Percentiles rank a stretch among this genome's conserved stretches.
phyloP scores from a whole-genome alignment of 2,329 filamentous ascomycete species.

The Penicillium sp. region DNA sequence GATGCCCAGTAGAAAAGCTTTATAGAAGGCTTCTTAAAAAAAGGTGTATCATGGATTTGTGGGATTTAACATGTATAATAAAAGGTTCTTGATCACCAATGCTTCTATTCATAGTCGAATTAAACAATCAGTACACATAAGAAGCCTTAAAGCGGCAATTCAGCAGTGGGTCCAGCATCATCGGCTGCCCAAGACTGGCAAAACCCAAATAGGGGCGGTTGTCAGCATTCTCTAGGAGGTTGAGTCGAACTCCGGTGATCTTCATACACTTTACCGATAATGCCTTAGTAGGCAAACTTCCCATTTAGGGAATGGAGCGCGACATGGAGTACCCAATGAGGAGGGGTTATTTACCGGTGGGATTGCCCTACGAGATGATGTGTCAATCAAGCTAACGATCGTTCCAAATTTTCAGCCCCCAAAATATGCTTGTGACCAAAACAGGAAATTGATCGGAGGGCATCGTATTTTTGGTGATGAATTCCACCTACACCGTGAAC shows the following conservation, averaged over 20 bases:
- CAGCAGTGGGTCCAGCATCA: background rate
- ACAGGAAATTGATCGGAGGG: background rate
- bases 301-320: background rate
- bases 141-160: background rate
- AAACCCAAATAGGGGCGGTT: background rate
- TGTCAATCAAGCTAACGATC: background rate
- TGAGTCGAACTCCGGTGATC: background rate
- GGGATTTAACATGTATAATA: background rate
- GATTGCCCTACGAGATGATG: background rate
- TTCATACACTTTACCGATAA: background rate
- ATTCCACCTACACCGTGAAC: background rate
- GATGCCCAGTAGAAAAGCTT: background rate
- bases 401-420: background rate
- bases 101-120: background rate
- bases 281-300: background rate
- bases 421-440: background rate
- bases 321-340: background rate
- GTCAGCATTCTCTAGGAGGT: background rate
- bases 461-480: background rate
- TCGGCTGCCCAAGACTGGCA: background rate
- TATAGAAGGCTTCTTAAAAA: background rate
- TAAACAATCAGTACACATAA: background rate
- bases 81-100: background rate
- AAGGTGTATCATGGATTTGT: background rate
- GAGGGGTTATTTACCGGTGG: background rate